Evolutionary conservation across 2,329 filamentous ascomycete genomes (phyloP), one percentile per base, ranked within the genome.

Genomic region (Piedraia hortae): DNA sequence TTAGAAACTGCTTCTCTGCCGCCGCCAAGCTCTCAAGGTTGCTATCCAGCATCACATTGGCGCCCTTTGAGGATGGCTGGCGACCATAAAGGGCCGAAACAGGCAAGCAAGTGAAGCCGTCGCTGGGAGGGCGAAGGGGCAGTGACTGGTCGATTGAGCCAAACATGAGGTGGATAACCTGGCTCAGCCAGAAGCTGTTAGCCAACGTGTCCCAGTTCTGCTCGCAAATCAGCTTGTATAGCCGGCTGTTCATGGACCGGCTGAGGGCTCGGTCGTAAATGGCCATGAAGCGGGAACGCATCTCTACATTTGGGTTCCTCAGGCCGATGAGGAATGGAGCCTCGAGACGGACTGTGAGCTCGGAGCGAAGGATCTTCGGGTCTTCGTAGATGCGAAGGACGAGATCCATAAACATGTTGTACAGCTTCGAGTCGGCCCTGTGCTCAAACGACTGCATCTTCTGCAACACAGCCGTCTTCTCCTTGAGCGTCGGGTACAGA

Each of bases 371-470:
- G 30, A 97, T 85, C 47, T 88, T 90, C 1, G 78, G 75, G 37
- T 97, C 85, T 39, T 97, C 88, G 42, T 99, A 99, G 27, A 99
- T 91, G 21, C 80, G 68, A 34, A 97, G 89, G 12, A 99, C 85
- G 12, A 99, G 62, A 32, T 93, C 74, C 26, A 97, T 55, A 50
- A 93, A 99, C 40, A 82, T 82, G 33, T 70, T 78, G 26, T 97
- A 56, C 50, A 97, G 68, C 0, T 70, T 77, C 14, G 68, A 62
- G 39, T 93, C 82, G 13, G 59, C 50, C 17, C 85, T 62, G 26
- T 74, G 65, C 46, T 99, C 85, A 34, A 97, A 97, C 0, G 80
- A 68, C 9, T 93, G 53, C 85, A 99, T 99, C 50, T 97, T 99
- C 37, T 89, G 80, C n/a, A 99, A 51, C 1, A 99, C 85, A 1